phyloP scores from a whole-genome alignment of 306 rosid genomes.

The Dicorynia guianensis region DNA sequence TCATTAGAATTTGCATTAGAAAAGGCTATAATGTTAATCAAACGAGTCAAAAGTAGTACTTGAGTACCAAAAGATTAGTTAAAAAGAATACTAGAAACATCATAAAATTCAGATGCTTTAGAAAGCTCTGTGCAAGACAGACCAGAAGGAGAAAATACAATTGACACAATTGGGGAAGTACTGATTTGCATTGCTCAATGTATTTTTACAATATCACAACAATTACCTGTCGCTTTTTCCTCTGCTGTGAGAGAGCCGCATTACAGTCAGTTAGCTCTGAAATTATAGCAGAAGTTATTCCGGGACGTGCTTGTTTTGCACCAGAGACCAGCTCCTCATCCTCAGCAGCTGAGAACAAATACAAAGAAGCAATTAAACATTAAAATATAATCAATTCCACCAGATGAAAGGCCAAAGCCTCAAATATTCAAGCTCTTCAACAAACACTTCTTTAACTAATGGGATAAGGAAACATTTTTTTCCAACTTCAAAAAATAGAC shows the following conservation, averaged over 20 bases:
- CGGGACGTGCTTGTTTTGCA: slow-evolving; percentile 53
- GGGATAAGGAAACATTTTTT: neutral
- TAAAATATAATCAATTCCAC: neutral
- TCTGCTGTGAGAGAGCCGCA: slow-evolving; percentile 70
- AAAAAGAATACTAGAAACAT: slow-evolving; percentile 12
- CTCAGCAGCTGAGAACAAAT: slow-evolving; percentile 44
- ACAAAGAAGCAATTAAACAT: neutral
- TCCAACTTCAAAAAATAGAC: neutral
- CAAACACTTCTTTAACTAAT: neutral
- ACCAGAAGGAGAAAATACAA: neutral
- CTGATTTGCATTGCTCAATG: slow-evolving; percentile 10
- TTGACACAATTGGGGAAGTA: slow-evolving; percentile 1
- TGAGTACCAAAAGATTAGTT: neutral
- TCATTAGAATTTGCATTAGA: neutral
- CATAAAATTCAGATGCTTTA: neutral
- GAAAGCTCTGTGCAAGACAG: slow-evolving; percentile 6
- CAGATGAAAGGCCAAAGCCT: neutral
- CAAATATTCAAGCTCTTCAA: neutral
- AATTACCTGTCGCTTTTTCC: slow-evolving; percentile 73
- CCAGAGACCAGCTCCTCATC: slow-evolving; percentile 60
- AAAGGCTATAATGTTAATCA: neutral
- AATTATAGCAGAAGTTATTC: slow-evolving; percentile 57
- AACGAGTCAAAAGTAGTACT: neutral
- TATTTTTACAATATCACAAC: neutral
- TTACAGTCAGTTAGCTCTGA: slow-evolving; percentile 74